Base-by-base conservation (phyloP, 2,329 filamentous ascomycete genomes). In the Cladobotryum protrusum region DNA sequence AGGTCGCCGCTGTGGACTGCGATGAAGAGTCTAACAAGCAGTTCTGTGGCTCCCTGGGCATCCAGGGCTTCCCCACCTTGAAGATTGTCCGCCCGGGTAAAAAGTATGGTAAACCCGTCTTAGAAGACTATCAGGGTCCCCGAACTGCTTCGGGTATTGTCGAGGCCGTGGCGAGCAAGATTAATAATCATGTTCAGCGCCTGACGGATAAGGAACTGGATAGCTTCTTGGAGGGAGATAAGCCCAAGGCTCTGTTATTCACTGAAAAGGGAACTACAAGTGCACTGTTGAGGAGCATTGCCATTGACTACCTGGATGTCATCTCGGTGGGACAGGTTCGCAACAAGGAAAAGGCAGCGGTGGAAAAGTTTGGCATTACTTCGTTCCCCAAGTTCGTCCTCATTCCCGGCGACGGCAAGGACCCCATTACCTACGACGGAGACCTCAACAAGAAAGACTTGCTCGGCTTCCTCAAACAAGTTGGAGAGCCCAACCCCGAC, bases 1-100 rank as follows among this genome's bases (percentile, higher is more conserved):
- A 96, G 62, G 92, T 99, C 39, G 93, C 89, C 43, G 93, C 95
- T 49, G 77, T 99, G 56, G 87, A 99, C 70, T 99, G 93, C 69
- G 92, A 99, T 63, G 90, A 95, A 32, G 92, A 96, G 48, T 72
- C 76, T 56, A 99, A 97, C 78, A 97, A 97, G 74, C 75, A 77
- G 2, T 80, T 96, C 58, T 99, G 93, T 67, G 83, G 85, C 43
- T 72, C 77, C 58, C 87, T 96, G 81, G 92, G 90, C 49, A 81
- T 99, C 5, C 78, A 96, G 71, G 93, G 93, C 52, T 99, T 96
- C 72, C 93, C 93, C 1, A 97, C 93, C 1, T 76, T 99, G 56
- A 99, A 99, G 77, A 92, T 95, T 43, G 82, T 97, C 47, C 84
- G 83, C 18, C 93, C 93, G 0, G 82, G 86, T 56, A 89, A 89